Evolutionary conservation across 306 rosid species (phyloP).

Genomic region (Rosa chinensis): DNA sequence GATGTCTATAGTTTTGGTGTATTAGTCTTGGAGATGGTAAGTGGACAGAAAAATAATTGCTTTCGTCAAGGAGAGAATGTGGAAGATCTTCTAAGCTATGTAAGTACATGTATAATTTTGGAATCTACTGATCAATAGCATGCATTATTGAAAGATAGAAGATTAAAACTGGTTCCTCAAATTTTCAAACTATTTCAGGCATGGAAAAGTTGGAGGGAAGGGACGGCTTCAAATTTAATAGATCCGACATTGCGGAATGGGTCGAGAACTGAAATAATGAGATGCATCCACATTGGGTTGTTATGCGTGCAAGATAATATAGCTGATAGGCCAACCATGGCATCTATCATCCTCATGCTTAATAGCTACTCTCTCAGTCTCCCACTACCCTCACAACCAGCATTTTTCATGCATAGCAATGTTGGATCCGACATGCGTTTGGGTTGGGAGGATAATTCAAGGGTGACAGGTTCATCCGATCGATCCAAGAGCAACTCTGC

Average conservation of each 20-base stretch:
- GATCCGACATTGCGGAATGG: not conserved
- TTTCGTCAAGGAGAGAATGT: too few species aligned
- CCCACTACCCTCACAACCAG: not conserved
- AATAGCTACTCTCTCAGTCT: conserved; percentile 12
- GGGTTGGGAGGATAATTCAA: too few species aligned
- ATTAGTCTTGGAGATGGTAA: not conserved
- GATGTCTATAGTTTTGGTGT: conserved; percentile 41
- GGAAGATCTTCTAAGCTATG: too few species aligned
- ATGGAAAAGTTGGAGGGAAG: conserved; percentile 24
- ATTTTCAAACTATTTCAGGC: not conserved
- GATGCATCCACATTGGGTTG: conserved; percentile 18
- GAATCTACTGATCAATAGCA: too few species aligned
- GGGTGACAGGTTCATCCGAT: not conserved
- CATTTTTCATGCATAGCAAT: not conserved
- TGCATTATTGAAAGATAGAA: too few species aligned
- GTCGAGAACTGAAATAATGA: conserved; percentile 18
- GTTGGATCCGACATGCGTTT: too few species aligned
- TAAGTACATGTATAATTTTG: too few species aligned
- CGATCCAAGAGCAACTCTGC: too few species aligned
- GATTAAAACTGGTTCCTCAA: not conserved
- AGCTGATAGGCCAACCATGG: conserved; percentile 11
- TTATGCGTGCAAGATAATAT: too few species aligned
- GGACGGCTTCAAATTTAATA: not conserved
- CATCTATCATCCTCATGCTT: conserved; percentile 24
- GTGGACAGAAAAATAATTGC: too few species aligned